Evolutionary conservation across 352 stramenopile genomes (phyloP).

Genomic region (Phytophthora pseudosyringae): DNA sequence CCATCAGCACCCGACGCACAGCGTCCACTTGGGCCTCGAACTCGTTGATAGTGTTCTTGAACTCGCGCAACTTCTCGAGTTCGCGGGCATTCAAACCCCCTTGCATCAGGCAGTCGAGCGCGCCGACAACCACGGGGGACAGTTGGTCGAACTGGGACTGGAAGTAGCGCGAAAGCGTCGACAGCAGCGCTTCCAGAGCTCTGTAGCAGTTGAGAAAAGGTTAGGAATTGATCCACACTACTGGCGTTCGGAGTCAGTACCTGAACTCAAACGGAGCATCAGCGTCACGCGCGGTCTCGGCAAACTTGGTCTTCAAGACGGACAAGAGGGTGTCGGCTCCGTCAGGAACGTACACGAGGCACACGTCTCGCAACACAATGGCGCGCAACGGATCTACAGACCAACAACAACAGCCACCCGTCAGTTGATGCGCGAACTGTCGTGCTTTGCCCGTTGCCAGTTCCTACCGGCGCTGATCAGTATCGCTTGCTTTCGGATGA

Average conservation of each 20-base stretch:
- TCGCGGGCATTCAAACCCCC: slow-evolving; percentile 53
- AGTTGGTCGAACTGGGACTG: slow-evolving; percentile 53
- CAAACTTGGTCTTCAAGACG: slow-evolving; percentile 57
- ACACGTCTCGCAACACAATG: slow-evolving; percentile 59
- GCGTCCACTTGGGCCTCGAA: slow-evolving; percentile 72
- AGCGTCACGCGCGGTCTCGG: slow-evolving; percentile 47
- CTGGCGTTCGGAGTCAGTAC: slow-evolving; percentile 8
- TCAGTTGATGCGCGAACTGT: slow-evolving; percentile 4
- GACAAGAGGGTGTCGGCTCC: slow-evolving; percentile 46
- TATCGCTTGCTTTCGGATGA: slow-evolving; percentile 72
- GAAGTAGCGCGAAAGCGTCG: slow-evolving; percentile 66
- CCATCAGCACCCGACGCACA: slow-evolving; percentile 68
- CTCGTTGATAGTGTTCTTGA: slow-evolving; percentile 84
- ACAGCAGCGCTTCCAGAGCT: slow-evolving; percentile 57
- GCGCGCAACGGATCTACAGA: slow-evolving; percentile 57
- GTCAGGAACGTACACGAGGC: slow-evolving; percentile 57
- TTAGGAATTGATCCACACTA: not conserved
- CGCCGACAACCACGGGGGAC: slow-evolving; percentile 46
- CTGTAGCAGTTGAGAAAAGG: slow-evolving; percentile 15
- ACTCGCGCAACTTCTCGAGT: slow-evolving; percentile 63
- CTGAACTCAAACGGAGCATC: slow-evolving; percentile 60
- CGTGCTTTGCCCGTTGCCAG: not conserved
- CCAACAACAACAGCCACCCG: not conserved
- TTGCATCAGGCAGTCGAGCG: slow-evolving; percentile 57
- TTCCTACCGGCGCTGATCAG: slow-evolving; percentile 62